phyloP scores from a whole-genome alignment of 108 stramenopile genomes.

The Aurantiochytrium sp. region DNA sequence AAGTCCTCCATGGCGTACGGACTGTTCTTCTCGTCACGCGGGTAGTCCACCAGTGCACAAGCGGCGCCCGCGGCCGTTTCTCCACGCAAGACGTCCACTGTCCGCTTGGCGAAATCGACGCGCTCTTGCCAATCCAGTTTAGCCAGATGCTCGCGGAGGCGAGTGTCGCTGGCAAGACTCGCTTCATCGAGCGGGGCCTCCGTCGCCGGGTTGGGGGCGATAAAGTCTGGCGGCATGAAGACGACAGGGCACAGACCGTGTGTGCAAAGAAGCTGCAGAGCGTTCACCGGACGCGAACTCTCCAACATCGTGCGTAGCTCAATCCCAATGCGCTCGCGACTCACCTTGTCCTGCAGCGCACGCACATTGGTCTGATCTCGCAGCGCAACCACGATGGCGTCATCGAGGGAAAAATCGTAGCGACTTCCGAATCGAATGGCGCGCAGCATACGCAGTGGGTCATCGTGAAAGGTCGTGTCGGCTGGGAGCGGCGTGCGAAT shows the following conservation, averaged over 20 bases:
- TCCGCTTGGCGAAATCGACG: neutral
- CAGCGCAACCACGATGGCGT: slow-evolving; percentile 58
- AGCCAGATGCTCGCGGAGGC: neutral
- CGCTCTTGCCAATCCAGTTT: neutral
- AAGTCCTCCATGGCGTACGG: neutral
- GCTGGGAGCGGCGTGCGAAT: slow-evolving; percentile 84
- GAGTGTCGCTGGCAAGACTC: neutral
- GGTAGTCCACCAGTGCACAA: no score
- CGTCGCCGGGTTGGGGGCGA: neutral
- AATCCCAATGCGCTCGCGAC: slow-evolving; percentile 73
- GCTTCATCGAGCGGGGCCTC: neutral
- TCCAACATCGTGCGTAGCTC: slow-evolving; percentile 78
- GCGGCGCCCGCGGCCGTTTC: no score
- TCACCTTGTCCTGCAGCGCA: slow-evolving; percentile 74
- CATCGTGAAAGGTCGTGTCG: slow-evolving; percentile 78
- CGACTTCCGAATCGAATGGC: slow-evolving; percentile 80
- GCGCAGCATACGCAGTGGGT: slow-evolving; percentile 76
- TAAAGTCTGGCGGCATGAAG: neutral
- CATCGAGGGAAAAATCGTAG: slow-evolving; percentile 68
- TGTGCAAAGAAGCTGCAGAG: neutral
- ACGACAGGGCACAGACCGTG: neutral
- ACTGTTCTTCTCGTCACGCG: neutral
- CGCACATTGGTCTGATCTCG: slow-evolving; percentile 53
- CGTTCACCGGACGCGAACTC: slow-evolving; percentile 35
- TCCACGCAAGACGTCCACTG: neutral